Conservation (phyloP, 106 monocot genomes). For the Agapanthus africanus region DNA sequence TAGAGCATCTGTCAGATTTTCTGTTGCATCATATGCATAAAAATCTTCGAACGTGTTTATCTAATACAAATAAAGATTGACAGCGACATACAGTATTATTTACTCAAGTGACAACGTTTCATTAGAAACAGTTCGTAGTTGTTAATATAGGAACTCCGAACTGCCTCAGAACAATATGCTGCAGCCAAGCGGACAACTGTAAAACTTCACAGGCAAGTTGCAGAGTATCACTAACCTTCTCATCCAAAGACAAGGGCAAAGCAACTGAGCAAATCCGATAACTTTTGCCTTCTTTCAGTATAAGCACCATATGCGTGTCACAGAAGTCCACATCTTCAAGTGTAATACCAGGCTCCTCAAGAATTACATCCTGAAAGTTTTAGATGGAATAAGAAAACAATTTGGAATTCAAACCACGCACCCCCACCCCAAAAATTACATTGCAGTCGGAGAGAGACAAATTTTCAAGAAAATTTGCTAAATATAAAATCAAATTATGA, state of each 20-base stretch:
- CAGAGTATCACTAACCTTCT: slow-evolving; percentile 53
- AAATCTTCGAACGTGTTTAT: not conserved
- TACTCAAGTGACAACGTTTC: not conserved
- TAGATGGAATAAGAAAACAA: slow-evolving; percentile 2
- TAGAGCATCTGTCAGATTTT: not conserved
- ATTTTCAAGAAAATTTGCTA: too few species aligned
- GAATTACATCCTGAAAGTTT: slow-evolving; percentile 41
- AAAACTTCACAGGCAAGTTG: too few species aligned
- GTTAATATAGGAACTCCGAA: not conserved
- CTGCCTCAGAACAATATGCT: not conserved
- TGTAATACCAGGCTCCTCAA: slow-evolving; percentile 51
- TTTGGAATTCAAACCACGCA: not conserved
- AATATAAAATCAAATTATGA: too few species aligned
- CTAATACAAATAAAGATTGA: not conserved
- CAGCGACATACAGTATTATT: not conserved
- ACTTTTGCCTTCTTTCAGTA: slow-evolving; percentile 55
- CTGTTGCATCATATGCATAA: not conserved
- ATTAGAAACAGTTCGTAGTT: not conserved
- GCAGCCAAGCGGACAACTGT: too few species aligned
- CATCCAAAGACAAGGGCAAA: slow-evolving; percentile 37
- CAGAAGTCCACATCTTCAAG: slow-evolving; percentile 92
- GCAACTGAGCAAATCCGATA: slow-evolving; percentile 65
- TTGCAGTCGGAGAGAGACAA: too few species aligned
- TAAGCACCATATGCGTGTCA: slow-evolving; percentile 81
- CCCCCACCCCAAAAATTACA: too few species aligned